These are phyloP conservation scores for Agaricus blazei DNA, from an alignment of 768 basidiomycete genomes.

Conservation along the genomic window DNA sequence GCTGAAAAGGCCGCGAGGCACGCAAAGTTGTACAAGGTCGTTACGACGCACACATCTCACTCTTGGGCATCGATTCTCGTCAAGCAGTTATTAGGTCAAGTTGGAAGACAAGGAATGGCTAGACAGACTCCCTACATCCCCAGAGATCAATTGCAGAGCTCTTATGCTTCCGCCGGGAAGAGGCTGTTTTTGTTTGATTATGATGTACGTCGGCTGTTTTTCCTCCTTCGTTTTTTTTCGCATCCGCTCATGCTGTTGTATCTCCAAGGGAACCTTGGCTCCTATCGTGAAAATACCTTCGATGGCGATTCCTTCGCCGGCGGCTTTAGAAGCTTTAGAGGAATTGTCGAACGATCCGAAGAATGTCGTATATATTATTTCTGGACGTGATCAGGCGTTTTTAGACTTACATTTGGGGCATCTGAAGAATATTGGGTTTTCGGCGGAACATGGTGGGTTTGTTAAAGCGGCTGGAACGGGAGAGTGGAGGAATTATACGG, in stretches of 20 bases:
- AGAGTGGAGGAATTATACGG: constrained; percentile 88
- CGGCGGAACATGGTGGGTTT: constrained; percentile 95
- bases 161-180: constrained; percentile 71
- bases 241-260: background rate
- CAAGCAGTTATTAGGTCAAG: constrained; percentile 81
- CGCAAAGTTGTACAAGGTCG: constrained; percentile 70
- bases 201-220: constrained; percentile 61
- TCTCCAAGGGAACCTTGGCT: constrained; percentile 79
- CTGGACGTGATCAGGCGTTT: constrained; percentile 91
- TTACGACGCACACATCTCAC: constrained; percentile 91
- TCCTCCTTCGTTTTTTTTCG: background rate
- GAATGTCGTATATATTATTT: constrained; percentile 96
- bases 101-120: constrained; percentile 74
- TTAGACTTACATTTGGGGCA: constrained; percentile 89
- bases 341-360: constrained; percentile 71
- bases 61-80: constrained; percentile 90
- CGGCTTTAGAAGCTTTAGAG: constrained; percentile 70
- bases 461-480: constrained; percentile 62
- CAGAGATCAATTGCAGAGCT: constrained; percentile 45
- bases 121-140: constrained; percentile 84
- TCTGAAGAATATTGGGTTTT: constrained; percentile 78
- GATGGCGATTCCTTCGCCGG: constrained; percentile 75
- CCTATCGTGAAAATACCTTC: constrained; percentile 95
- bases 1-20: constrained; percentile 75
- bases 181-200: constrained; percentile 94